Evolutionary conservation across 805 yeast genomes (phyloP), one percentile per base, ranked within the genome.

Genomic region (Ogataea parapolymorpha): DNA sequence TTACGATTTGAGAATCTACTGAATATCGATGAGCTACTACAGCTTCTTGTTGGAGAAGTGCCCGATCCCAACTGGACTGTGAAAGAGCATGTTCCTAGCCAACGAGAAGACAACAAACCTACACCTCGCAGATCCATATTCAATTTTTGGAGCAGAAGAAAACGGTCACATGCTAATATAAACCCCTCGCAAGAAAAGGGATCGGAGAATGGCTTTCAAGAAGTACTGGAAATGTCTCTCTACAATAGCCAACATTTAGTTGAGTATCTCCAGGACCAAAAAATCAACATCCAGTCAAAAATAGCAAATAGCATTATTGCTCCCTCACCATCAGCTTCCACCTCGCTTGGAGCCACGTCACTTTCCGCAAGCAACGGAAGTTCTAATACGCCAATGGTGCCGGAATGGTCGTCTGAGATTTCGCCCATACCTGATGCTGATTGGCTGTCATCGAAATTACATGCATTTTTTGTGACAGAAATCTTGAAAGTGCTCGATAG

Each of bases 1-100:
- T 17, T 51, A 22, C 41, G 35, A 15, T 42, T 59, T n/a, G 44
- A 49, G 11, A 50, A 51, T 23, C 24, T 58, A 15, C 12, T 59
- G 13, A 32, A 42, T 27, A 23, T 50, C 5, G 61, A 55, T 39
- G 33, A 42, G 23, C 26, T 50, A 14, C 22, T 48, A 27, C 42
- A 44, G 14, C 24, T 35, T n/a, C 12, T 48, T 14, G 39, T 44
- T 7, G 38, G 37, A 8, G 41, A 40, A 13, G 23, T 28, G 4
- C 6, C 20, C 10, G 18, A 15, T 10, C 17, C 22, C 14, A 31
- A 18, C 10, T 6, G 6, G 23, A 11, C 15, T 12, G 37, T 29
- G 34, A 14, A 22, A 4, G 46, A 37, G 11, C 9, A 14, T 25
- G 26, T 11, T 14, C 3, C 34, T 11, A 31, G n/a, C 1, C 27